These are phyloP conservation scores for Dendrobium huoshanense DNA, from an alignment of 106 monocot genomes.

Conservation along the genomic window DNA sequence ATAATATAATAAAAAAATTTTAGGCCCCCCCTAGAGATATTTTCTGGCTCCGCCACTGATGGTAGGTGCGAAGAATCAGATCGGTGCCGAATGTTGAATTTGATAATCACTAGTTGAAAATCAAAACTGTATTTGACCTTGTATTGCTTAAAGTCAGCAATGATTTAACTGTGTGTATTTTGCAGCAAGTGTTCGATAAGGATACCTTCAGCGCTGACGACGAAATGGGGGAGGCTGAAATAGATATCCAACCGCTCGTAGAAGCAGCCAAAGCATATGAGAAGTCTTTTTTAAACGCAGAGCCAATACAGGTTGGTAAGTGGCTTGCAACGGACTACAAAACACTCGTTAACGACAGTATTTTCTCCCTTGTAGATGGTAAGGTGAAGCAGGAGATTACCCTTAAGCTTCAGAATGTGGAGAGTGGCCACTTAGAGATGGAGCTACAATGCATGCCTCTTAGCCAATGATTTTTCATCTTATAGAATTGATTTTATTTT, in stretches of 20 bases:
- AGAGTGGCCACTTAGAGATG: slow-evolving; percentile 74
- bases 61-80: too few relatives aligned
- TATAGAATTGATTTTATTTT: too few relatives aligned
- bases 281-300: slow-evolving; percentile 26
- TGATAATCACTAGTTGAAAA: too few relatives aligned
- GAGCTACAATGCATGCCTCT: slow-evolving; percentile 92
- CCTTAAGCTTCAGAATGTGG: slow-evolving; percentile 77
- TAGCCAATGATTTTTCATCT: slow-evolving; percentile 33
- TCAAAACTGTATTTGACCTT: too few relatives aligned
- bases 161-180: neutral
- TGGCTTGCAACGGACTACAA: slow-evolving; percentile 59
- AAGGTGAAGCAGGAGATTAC: slow-evolving; percentile 71
- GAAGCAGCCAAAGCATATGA: slow-evolving; percentile 73
- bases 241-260: slow-evolving; percentile 82
- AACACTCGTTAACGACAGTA: slow-evolving; percentile 59
- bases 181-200: slow-evolving; percentile 88
- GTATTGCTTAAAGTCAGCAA: too few relatives aligned
- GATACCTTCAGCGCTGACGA: slow-evolving; percentile 85
- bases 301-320: slow-evolving; percentile 64
- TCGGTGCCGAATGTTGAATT: too few relatives aligned
- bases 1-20: too few relatives aligned
- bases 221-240: slow-evolving; percentile 87
- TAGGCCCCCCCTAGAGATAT: too few relatives aligned
- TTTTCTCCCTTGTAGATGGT: slow-evolving; percentile 65
- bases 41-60: too few relatives aligned